Percentiles rank a stretch among this genome's conserved stretches.
phyloP scores from a whole-genome alignment of 2,329 filamentous ascomycete genomes.

The Pseudogymnoascus sp. region DNA sequence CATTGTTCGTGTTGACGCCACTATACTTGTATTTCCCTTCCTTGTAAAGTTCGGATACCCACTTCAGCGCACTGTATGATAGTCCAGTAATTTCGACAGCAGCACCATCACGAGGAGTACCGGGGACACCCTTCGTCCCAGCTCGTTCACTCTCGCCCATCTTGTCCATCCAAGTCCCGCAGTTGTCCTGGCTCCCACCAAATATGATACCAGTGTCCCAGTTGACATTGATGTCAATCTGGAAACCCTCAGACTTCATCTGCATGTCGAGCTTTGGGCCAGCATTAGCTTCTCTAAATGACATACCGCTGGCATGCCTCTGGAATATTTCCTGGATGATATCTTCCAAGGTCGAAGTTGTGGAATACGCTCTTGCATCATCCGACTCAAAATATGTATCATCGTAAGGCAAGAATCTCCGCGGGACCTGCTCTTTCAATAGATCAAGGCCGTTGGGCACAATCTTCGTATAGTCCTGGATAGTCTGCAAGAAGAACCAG shows the following conservation, averaged over 20 bases:
- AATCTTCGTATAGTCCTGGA: slow-evolving; percentile 83
- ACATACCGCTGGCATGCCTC: slow-evolving; percentile 80
- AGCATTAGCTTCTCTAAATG: slow-evolving; percentile 90
- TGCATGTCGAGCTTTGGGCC: slow-evolving; percentile 81
- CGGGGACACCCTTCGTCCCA: slow-evolving; percentile 84
- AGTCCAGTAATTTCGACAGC: slow-evolving; percentile 93
- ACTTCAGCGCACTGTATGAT: slow-evolving; percentile 78
- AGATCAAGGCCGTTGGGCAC: slow-evolving; percentile 68
- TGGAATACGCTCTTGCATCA: slow-evolving; percentile 77
- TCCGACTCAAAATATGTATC: slow-evolving; percentile 85
- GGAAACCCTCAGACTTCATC: slow-evolving; percentile 87
- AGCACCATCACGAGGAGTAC: slow-evolving; percentile 92
- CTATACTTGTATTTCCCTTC: slow-evolving; percentile 63
- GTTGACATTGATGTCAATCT: slow-evolving; percentile 83
- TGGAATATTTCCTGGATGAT: slow-evolving; percentile 90
- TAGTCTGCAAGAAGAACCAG: slow-evolving; percentile 95
- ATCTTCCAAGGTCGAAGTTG: slow-evolving; percentile 74
- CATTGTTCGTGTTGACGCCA: slow-evolving; percentile 60
- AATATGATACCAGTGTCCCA: slow-evolving; percentile 88
- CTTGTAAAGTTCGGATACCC: slow-evolving; percentile 61
- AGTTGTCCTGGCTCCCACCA: slow-evolving; percentile 89
- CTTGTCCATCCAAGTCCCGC: slow-evolving; percentile 99
- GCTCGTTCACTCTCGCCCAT: slow-evolving; percentile 97
- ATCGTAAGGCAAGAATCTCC: slow-evolving; percentile 89
- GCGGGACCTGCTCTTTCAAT: slow-evolving; percentile 66